A percentile compares a stretch with the other conserved stretches of the same genome.
Conservation (phyloP, 805 yeast genomes). For the Ogataea zsoltii region DNA sequence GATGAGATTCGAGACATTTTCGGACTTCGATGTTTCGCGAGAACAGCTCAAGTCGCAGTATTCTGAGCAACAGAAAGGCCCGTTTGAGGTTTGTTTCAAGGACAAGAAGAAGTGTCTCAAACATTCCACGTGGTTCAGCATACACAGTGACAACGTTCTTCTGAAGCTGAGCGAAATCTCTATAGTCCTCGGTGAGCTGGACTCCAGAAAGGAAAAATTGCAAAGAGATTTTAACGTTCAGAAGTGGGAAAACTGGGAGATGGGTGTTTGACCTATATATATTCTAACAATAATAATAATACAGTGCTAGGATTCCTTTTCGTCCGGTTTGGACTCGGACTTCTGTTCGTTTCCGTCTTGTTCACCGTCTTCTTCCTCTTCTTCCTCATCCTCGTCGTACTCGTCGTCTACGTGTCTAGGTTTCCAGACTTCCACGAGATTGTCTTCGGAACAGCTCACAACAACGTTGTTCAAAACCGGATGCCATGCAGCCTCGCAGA, state of each 20-base stretch:
- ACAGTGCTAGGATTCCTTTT: conserved; percentile 22
- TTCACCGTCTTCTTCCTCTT: conserved; percentile 31
- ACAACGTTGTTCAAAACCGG: conserved; percentile 57
- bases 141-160: conserved; percentile 38
- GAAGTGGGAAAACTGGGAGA: conserved; percentile 34
- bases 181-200: conserved; percentile 19
- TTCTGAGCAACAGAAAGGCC: conserved; percentile 10
- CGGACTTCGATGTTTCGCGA: conserved; percentile 12
- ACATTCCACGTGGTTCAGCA: conserved; percentile 42
- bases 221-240: conserved; percentile 40
- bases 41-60: conserved; percentile 17
- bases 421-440: conserved; percentile 74
- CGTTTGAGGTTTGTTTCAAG: conserved; percentile 42
- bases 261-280: not conserved
- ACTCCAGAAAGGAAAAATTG: conserved; percentile 32
- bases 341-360: conserved; percentile 25
- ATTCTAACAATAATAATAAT: not conserved
- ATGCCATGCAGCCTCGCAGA: conserved; percentile 69
- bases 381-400: conserved; percentile 39
- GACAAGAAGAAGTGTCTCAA: conserved; percentile 58
- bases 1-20: conserved; percentile 8
- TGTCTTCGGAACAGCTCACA: conserved; percentile 75
- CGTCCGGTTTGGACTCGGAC: conserved; percentile 29
- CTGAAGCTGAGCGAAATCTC: conserved; percentile 33
- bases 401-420: conserved; percentile 51